Evolutionary conservation across 257 asterid genomes (phyloP).

Genomic region (Solanum pimpinellifolium): DNA sequence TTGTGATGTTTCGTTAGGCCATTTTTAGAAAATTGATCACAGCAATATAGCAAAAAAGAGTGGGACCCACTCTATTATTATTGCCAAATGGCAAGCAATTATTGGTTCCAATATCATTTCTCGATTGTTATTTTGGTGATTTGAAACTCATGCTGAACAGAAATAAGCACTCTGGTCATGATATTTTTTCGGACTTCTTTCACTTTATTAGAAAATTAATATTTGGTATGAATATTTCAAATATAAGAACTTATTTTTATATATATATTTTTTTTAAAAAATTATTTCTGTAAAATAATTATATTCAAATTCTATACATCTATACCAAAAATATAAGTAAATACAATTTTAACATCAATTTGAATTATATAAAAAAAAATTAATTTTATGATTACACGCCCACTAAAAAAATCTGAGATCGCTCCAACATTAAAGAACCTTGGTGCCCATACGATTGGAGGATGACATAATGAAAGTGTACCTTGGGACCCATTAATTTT

Average conservation of each 20-base stretch:
- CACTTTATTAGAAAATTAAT: not conserved
- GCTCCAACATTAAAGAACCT: not conserved
- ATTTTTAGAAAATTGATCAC: not conserved
- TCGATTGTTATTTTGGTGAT: slow-evolving; percentile 1
- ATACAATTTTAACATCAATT: too few species aligned
- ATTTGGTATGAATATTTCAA: not conserved
- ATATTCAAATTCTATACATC: not conserved
- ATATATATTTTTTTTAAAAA: not conserved
- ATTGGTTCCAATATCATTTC: not conserved
- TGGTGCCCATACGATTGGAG: not conserved
- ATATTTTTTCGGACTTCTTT: not conserved
- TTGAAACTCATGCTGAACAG: not conserved
- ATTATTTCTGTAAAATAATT: not conserved
- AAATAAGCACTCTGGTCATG: not conserved
- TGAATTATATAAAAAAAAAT: too few species aligned
- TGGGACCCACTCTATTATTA: not conserved
- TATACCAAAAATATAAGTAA: not conserved
- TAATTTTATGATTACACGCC: not conserved
- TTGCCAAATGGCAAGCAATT: not conserved
- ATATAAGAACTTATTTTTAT: not conserved
- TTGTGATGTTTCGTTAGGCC: not conserved
- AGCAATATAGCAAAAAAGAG: not conserved
- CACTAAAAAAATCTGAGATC: not conserved
- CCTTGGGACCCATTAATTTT: not conserved
- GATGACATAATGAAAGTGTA: slow-evolving; percentile 3